These are phyloP conservation scores for Furcasterigmium furcatum DNA, from an alignment of 2,329 filamentous ascomycete species.

Conservation along the genomic window DNA sequence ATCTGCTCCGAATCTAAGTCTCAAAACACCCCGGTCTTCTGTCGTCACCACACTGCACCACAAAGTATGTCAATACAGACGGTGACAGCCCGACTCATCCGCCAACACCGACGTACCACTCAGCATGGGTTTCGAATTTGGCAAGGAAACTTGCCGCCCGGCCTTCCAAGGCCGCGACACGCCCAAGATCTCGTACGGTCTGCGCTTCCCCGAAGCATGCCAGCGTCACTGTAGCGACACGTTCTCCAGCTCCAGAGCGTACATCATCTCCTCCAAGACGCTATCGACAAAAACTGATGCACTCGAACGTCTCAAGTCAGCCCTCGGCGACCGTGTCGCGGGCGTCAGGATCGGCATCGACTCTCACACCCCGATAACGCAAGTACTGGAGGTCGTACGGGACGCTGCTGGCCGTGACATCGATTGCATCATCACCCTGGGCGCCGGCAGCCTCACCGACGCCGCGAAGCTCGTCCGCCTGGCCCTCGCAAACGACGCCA, in stretches of 20 bases:
- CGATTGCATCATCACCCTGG: conserved; percentile 51
- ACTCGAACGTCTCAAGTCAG: conserved; percentile 33
- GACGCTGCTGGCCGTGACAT: conserved; percentile 32
- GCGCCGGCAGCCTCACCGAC: conserved; percentile 54
- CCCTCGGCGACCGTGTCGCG: conserved; percentile 36
- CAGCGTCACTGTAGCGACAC: conserved; percentile 38
- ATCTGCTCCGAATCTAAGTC: too few relatives aligned
- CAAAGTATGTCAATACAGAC: too few relatives aligned
- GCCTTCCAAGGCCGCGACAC: not conserved
- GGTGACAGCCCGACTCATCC: too few relatives aligned
- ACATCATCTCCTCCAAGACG: conserved; percentile 37
- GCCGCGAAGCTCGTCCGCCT: conserved; percentile 49
- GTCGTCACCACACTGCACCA: too few relatives aligned
- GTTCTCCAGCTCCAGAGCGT: conserved; percentile 41
- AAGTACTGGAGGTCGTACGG: conserved; percentile 43
- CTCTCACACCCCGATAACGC: conserved; percentile 50
- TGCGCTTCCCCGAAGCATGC: conserved; percentile 40
- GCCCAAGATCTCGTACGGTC: conserved; percentile 42
- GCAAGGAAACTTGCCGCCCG: not conserved
- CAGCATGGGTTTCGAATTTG: not conserved
- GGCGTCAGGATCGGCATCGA: conserved; percentile 47
- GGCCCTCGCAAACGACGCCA: conserved; percentile 44
- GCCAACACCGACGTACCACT: too few relatives aligned
- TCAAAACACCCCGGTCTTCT: too few relatives aligned
- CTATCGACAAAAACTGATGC: conserved; percentile 42